phyloP scores from a whole-genome alignment of 345 rosid species.

The Sonneratia alba region DNA sequence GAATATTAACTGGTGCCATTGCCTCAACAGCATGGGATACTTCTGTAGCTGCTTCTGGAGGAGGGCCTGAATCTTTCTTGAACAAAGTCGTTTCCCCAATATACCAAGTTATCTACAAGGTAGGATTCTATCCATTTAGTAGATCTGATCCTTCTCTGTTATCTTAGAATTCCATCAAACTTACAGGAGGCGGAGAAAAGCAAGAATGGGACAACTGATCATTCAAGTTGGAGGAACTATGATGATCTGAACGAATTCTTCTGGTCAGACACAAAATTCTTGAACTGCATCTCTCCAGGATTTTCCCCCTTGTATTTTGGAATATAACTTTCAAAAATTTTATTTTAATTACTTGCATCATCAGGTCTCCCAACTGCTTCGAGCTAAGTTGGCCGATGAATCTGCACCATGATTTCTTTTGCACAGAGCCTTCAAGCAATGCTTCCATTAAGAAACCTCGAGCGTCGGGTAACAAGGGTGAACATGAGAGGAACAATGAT shows the following conservation, averaged over 20 bases:
- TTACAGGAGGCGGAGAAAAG: constrained; percentile 75
- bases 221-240: constrained; percentile 96
- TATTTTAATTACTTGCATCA: background rate
- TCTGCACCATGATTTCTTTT: constrained; percentile 60
- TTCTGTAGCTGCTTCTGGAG: constrained; percentile 52
- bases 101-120: constrained; percentile 56
- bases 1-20: constrained; percentile 45
- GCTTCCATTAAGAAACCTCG: constrained; percentile 17
- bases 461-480: constrained; percentile 6
- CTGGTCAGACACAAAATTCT: constrained; percentile 38
- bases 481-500: constrained; percentile 29
- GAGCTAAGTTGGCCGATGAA: constrained; percentile 91
- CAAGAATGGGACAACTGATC: constrained; percentile 75
- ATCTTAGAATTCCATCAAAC: constrained; percentile 11
- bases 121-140: constrained; percentile 17
- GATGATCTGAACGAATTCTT: constrained; percentile 92
- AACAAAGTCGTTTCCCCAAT: constrained; percentile 70
- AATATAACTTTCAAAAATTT: background rate
- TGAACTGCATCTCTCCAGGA: background rate
- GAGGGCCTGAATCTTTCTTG: constrained; percentile 63
- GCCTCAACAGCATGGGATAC: constrained; percentile 52
- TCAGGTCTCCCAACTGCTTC: constrained; percentile 85
- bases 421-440: constrained; percentile 19
- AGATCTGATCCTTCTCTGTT: constrained; percentile 6
- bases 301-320: constrained; percentile 5